Evolutionary conservation across 1,284 basidiomycete species (phyloP).

Genomic region (Papiliotrema terrestris): DNA sequence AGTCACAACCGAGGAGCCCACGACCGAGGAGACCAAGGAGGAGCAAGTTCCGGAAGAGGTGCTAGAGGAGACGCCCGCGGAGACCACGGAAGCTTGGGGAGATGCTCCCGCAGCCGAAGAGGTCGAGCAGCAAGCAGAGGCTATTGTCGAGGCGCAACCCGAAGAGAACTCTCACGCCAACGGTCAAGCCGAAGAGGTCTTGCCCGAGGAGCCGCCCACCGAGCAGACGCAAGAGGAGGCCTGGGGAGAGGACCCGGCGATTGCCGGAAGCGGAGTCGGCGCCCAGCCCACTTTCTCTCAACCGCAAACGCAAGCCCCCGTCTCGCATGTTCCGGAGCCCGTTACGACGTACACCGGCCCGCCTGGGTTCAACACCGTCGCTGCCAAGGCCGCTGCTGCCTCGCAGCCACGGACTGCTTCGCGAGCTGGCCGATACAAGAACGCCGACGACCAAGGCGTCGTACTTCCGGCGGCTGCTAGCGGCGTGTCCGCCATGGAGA

Average conservation of each 20-base stretch:
- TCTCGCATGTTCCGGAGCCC: constrained; percentile 32
- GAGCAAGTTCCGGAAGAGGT: constrained; percentile 17
- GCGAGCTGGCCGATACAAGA: constrained; percentile 46
- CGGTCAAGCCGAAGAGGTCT: constrained; percentile 1
- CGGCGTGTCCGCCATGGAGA: constrained; percentile 43
- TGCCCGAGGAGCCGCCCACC: constrained; percentile 15
- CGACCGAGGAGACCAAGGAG: not conserved
- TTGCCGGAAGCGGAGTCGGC: constrained; percentile 28
- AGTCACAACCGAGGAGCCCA: constrained; percentile 25
- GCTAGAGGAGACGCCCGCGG: constrained; percentile 16
- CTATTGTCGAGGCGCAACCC: constrained; percentile 13
- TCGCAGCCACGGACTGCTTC: constrained; percentile 41
- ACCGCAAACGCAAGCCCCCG: constrained; percentile 6
- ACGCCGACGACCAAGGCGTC: constrained; percentile 48
- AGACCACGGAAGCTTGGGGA: constrained; percentile 14
- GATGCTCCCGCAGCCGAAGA: constrained; percentile 17
- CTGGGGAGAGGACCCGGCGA: constrained; percentile 39
- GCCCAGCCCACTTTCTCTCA: constrained; percentile 26
- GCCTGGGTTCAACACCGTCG: constrained; percentile 48
- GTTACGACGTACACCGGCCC: constrained; percentile 48
- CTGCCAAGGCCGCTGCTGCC: constrained; percentile 23
- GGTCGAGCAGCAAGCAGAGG: constrained; percentile 23
- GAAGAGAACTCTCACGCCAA: not conserved
- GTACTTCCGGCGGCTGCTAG: constrained; percentile 41
- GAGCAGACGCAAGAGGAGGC: constrained; percentile 13